These are phyloP conservation scores for Chalciporus pseudorubinellus DNA, from an alignment of 768 basidiomycete genomes.

Conservation along the genomic window DNA sequence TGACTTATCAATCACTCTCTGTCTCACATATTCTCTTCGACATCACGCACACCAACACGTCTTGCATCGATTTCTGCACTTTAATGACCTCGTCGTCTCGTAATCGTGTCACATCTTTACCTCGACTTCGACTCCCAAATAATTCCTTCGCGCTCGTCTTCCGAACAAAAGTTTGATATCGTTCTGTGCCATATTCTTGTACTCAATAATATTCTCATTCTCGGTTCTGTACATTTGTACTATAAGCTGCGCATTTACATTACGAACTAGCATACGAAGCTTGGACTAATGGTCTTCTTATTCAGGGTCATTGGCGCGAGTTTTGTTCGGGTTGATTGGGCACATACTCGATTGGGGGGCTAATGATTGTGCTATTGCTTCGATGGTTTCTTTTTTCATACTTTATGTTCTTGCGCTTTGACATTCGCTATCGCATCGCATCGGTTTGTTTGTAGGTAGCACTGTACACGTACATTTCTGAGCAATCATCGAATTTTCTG, in stretches of 20 bases:
- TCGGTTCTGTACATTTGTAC: constrained; percentile 33
- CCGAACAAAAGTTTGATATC: constrained; percentile 21
- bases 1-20: constrained; percentile 33
- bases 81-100: constrained; percentile 29
- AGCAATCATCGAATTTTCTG: constrained; percentile 3
- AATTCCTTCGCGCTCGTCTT: constrained; percentile 13
- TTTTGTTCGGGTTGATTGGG: constrained; percentile 26
- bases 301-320: constrained; percentile 28
- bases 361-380: constrained; percentile 31
- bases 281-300: constrained; percentile 32
- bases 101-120: constrained; percentile 32
- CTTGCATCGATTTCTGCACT: constrained; percentile 23
- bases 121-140: constrained; percentile 13
- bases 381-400: constrained; percentile 22
- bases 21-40: constrained; percentile 20
- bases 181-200: constrained; percentile 34
- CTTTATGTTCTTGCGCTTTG: constrained; percentile 29
- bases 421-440: constrained; percentile 29
- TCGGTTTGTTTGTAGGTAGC: constrained; percentile 29
- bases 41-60: constrained; percentile 24
- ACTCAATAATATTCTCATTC: constrained; percentile 30
- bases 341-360: constrained; percentile 29
- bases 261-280: constrained; percentile 33
- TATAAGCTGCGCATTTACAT: constrained; percentile 34
- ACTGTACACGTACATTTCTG: constrained; percentile 26